Evolutionary conservation across 2,329 filamentous ascomycete genomes (phyloP).

Genomic region (Nannizziopsis barbatae): DNA sequence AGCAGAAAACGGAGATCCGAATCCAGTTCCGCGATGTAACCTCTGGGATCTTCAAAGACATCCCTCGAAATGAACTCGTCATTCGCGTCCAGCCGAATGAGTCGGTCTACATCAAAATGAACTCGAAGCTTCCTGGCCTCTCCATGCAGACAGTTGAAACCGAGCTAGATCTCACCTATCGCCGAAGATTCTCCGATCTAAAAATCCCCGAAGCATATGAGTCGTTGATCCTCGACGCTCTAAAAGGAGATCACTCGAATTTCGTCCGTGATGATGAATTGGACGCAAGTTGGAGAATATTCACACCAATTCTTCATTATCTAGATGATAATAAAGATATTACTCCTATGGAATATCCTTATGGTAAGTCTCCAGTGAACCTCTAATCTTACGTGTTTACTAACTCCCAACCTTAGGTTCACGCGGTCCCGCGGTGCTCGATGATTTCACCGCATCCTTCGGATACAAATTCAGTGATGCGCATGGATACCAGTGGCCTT

Average conservation of each 20-base stretch:
- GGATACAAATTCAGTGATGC: conserved; percentile 99
- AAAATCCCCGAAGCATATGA: conserved; percentile 99
- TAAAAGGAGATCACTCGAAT: conserved; percentile 99
- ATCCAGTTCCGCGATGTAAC: conserved; percentile 99
- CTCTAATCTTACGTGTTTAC: not conserved
- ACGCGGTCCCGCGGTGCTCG: conserved; percentile 86
- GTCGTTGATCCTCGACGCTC: conserved; percentile 87
- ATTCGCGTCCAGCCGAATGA: conserved; percentile 99
- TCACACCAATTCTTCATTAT: conserved; percentile 94
- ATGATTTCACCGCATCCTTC: conserved; percentile 96
- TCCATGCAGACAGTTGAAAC: conserved; percentile 99
- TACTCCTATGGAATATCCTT: conserved; percentile 98
- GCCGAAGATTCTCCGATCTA: conserved; percentile 93
- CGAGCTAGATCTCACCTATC: conserved; percentile 95
- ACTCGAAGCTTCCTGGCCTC: conserved; percentile 94
- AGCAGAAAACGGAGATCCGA: conserved; percentile 98
- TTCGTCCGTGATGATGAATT: conserved; percentile 96
- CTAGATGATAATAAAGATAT: conserved; percentile 99
- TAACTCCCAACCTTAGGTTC: conserved; percentile 52
- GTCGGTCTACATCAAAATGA: conserved; percentile 99
- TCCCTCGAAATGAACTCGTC: conserved; percentile 96
- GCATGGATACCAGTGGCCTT: conserved; percentile 89
- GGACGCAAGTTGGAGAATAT: conserved; percentile 96
- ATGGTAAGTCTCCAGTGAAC: conserved; percentile 53
- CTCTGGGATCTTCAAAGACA: conserved; percentile 99